A percentile compares a stretch with the other conserved stretches of the same genome.
These are phyloP conservation scores for Colletotrichum spaethianum DNA, from an alignment of 2,329 filamentous ascomycete genomes.

Conservation along the genomic window DNA sequence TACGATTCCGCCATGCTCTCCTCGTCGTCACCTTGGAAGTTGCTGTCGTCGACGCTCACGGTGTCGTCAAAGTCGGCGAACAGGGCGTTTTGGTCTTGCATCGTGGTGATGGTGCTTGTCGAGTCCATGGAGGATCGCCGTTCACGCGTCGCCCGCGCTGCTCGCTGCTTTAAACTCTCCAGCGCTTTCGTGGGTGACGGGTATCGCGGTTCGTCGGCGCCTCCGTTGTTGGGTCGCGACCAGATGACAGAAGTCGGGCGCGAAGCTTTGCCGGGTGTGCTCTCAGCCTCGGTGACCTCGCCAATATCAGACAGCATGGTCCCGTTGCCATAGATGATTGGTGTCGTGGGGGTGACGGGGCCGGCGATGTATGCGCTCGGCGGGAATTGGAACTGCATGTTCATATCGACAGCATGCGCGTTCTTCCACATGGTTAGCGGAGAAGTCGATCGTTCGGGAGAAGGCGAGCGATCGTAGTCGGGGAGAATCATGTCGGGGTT, in stretches of 20 bases:
- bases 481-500: slow-evolving; percentile 97
- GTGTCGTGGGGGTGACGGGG: slow-evolving; percentile 68
- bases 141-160: slow-evolving; percentile 60
- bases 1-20: slow-evolving; percentile 74
- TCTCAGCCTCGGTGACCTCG: slow-evolving; percentile 69
- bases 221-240: slow-evolving; percentile 48
- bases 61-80: slow-evolving; percentile 75
- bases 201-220: slow-evolving; percentile 47
- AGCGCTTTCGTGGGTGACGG: slow-evolving; percentile 61
- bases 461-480: slow-evolving; percentile 72
- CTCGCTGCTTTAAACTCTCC: slow-evolving; percentile 61
- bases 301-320: slow-evolving; percentile 79
- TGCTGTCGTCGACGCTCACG: slow-evolving; percentile 74
- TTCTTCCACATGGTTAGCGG: slow-evolving; percentile 68
- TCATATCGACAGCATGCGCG: slow-evolving; percentile 53
- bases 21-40: slow-evolving; percentile 78
- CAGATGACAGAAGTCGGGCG: slow-evolving; percentile 45
- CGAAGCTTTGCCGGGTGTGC: slow-evolving; percentile 59
- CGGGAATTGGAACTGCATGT: slow-evolving; percentile 58
- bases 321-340: slow-evolving; percentile 78
- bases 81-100: slow-evolving; percentile 60
- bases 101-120: slow-evolving; percentile 72
- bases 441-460: slow-evolving; percentile 67
- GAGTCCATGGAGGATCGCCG: slow-evolving; percentile 72
- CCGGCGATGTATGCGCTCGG: slow-evolving; percentile 59